These are phyloP conservation scores for Salix exigua DNA, from an alignment of 345 rosid genomes.

Conservation along the genomic window DNA sequence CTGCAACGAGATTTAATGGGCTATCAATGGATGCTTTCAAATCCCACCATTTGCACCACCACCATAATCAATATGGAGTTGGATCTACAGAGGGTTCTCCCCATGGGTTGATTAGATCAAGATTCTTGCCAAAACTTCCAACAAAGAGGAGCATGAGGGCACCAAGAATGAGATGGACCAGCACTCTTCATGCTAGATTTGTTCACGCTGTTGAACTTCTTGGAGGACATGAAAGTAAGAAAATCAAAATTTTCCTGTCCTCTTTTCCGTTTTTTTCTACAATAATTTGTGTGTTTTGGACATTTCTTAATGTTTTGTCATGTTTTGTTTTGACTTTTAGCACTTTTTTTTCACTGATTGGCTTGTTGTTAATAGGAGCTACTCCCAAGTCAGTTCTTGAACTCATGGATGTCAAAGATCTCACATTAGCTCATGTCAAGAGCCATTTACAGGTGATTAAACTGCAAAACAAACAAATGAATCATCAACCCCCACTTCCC, in stretches of 20 bases:
- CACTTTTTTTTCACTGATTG: neutral
- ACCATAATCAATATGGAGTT: conserved; percentile 35
- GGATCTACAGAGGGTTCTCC: conserved; percentile 33
- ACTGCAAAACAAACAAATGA: neutral
- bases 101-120: conserved; percentile 55
- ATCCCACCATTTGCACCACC: conserved; percentile 39
- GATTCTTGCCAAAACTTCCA: conserved; percentile 64
- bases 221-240: conserved; percentile 88
- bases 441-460: conserved; percentile 79
- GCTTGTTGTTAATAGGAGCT: conserved; percentile 49
- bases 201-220: conserved; percentile 89
- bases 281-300: conserved; percentile 4
- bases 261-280: neutral
- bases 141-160: conserved; percentile 82
- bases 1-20: conserved; percentile 43
- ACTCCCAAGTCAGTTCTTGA: conserved; percentile 90
- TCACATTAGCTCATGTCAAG: conserved; percentile 85
- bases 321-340: neutral
- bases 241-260: neutral
- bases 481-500: neutral
- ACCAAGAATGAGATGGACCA: conserved; percentile 90
- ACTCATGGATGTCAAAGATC: conserved; percentile 88
- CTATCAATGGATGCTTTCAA: conserved; percentile 35
- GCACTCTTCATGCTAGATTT: conserved; percentile 78
- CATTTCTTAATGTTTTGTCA: neutral